Evolutionary conservation across 192 early-diverging fungal genomes (phyloP), one percentile per base, ranked within the genome.

Genomic region (Pilobolus umbonatus): DNA sequence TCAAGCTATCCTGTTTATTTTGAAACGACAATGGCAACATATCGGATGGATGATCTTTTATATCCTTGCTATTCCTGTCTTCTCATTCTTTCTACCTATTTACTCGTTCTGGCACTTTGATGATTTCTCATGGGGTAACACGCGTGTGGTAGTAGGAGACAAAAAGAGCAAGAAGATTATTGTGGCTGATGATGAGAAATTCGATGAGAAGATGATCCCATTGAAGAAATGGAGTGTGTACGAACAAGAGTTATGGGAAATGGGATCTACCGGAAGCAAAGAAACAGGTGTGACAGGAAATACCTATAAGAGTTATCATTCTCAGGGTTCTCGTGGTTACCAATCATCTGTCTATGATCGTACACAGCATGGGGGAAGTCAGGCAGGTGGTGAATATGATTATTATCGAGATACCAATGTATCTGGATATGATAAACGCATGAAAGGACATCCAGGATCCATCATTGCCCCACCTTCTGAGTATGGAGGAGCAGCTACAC

Each of bases 51-150:
- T 90, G 88, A 64, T 86, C 34, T 86, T 90, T 43, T 98, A 98
- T 69, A 77, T 98, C 14, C 67, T 95, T 1, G 90, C 89, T 5
- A 89, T 93, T 42, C 94, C 96, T 8, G 67, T 97, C n/a, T 98
- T 91, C 65, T 89, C 87, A 12, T 90, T 92, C 61, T 88, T 90
- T 67, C 84, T 98, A 42, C 95, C 95, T 0, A 62, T 98, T 38
- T 98, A 98, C 64, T 81, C 94, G 1, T 96, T 98, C 84, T 95
- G 93, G 95, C 93, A 98, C 75, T 93, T 95, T 82, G 95, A 98
- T 62, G 95, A 98, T 65, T 98, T 98, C 67, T 91, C 90, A 3
- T 98, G 96, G 96, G 96, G 96, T 65, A 94, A 96, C 69, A 98
- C 95, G 24, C 87, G 89, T 69, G 80, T 87, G 19, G 87, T 91